Conservation (phyloP, 1,284 basidiomycete species). For the Tremellales sp. region DNA sequence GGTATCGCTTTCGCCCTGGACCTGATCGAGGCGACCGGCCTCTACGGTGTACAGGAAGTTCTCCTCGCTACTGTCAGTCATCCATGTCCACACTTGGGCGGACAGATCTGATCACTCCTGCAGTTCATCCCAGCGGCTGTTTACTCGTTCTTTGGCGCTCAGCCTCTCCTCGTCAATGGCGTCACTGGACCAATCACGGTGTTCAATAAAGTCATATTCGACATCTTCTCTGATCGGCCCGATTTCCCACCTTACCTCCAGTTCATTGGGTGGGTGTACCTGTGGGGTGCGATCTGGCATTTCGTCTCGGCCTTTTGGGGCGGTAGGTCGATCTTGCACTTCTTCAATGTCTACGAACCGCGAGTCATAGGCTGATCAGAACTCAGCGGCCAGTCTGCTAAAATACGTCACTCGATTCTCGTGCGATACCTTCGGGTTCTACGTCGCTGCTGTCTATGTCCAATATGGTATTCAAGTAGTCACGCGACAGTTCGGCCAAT, state of each 20-base stretch:
- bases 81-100: conserved; percentile 1
- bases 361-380: not conserved
- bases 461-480: conserved; percentile 79
- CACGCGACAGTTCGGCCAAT: conserved; percentile 63
- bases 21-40: conserved; percentile 82
- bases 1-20: conserved; percentile 91
- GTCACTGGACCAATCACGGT: conserved; percentile 93
- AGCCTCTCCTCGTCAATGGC: conserved; percentile 88
- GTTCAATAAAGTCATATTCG: conserved; percentile 84
- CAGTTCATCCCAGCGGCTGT: conserved; percentile 86
- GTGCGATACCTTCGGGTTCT: conserved; percentile 91
- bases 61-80: conserved; percentile 47
- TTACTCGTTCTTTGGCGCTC: conserved; percentile 85
- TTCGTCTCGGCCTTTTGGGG: conserved; percentile 83
- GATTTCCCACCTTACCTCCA: conserved; percentile 66
- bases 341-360: not conserved
- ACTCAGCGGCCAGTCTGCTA: conserved; percentile 76
- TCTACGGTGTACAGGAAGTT: conserved; percentile 89
- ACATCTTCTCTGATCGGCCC: conserved; percentile 56
- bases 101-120: not conserved
- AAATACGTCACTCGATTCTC: conserved; percentile 85
- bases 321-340: conserved; percentile 55
- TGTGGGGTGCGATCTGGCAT: conserved; percentile 91
- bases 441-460: conserved; percentile 69
- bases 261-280: conserved; percentile 86